Percentiles rank a stretch among this genome's conserved stretches.
phyloP scores from a whole-genome alignment of 768 basidiomycete species.

The Lyophyllum decastes region DNA sequence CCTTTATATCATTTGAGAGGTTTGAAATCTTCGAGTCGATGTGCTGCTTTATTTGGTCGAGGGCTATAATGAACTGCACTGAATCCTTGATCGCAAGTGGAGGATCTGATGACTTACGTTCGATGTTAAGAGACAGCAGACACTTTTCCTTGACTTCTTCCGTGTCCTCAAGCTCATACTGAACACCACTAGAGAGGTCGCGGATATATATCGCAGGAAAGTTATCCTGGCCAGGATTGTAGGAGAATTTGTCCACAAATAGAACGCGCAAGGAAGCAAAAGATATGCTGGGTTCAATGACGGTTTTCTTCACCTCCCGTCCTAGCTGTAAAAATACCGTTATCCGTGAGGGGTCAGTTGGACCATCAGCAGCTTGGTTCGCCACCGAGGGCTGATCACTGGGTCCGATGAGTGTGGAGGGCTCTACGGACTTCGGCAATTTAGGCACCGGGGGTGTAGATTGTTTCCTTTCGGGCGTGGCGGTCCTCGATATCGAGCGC shows the following conservation, averaged over 20 bases:
- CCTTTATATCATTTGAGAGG: slow-evolving; percentile 87
- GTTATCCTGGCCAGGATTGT: slow-evolving; percentile 89
- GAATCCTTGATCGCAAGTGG: slow-evolving; percentile 1
- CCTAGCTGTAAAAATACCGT: slow-evolving; percentile 89
- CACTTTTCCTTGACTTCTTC: slow-evolving; percentile 90
- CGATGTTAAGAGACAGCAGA: slow-evolving; percentile 90
- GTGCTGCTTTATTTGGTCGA: slow-evolving; percentile 98
- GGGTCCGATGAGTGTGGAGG: slow-evolving; percentile 17
- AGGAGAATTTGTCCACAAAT: slow-evolving; percentile 94
- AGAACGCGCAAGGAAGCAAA: slow-evolving; percentile 79
- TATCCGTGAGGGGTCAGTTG: slow-evolving; percentile 41
- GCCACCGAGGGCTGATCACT: slow-evolving; percentile 4
- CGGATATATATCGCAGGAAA: slow-evolving; percentile 96
- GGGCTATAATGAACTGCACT: slow-evolving; percentile 50
- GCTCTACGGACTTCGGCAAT: slow-evolving; percentile 46
- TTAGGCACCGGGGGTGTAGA: slow-evolving; percentile 46
- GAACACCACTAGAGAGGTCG: slow-evolving; percentile 88
- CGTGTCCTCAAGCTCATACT: slow-evolving; percentile 94
- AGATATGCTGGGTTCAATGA: slow-evolving; percentile 67
- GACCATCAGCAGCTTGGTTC: slow-evolving; percentile 8
- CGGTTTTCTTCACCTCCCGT: slow-evolving; percentile 86
- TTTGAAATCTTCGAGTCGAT: slow-evolving; percentile 89
- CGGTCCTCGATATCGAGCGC: slow-evolving; percentile 31
- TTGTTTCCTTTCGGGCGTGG: slow-evolving; percentile 39
- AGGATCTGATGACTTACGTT: slow-evolving; percentile 65